A percentile compares a stretch with the other conserved stretches of the same genome.
phyloP scores from a whole-genome alignment of 148 eudicot species.

The Rheum nobile region DNA sequence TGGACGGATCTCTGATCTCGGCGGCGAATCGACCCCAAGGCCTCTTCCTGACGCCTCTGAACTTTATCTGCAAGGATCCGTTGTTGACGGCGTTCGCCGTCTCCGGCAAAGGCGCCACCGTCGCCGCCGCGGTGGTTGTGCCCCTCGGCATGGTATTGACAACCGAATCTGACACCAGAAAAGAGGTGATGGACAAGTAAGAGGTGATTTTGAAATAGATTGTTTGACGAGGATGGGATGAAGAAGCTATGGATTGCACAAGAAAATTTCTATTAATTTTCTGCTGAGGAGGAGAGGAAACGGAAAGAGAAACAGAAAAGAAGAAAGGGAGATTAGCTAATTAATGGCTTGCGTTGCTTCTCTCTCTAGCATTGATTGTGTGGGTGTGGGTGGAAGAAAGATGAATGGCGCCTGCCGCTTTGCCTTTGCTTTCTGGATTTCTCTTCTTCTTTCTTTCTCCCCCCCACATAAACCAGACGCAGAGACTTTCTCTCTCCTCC shows the following conservation, averaged over 20 bases:
- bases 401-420: neutral
- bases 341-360: neutral
- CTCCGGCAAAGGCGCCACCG: conserved; percentile 14
- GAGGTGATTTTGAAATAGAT: neutral
- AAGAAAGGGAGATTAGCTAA: neutral
- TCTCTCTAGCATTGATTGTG: neutral
- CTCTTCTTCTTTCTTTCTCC: neutral
- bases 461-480: neutral
- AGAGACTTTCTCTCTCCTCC: neutral
- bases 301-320: neutral
- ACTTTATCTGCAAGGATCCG: conserved; percentile 31
- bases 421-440: conserved; percentile 12
- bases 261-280: neutral
- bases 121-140: conserved; percentile 21
- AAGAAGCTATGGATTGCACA: neutral
- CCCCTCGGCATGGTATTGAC: conserved; percentile 13
- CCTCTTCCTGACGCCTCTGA: conserved; percentile 52
- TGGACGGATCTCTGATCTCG: conserved; percentile 74
- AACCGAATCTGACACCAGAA: neutral
- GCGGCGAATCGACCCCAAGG: conserved; percentile 78
- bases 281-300: neutral
- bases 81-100: conserved; percentile 11
- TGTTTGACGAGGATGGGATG: neutral
- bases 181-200: neutral
- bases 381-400: conserved; percentile 1